Conservation (phyloP, 2,329 filamentous ascomycete genomes). For the Botrytis cinerea region DNA sequence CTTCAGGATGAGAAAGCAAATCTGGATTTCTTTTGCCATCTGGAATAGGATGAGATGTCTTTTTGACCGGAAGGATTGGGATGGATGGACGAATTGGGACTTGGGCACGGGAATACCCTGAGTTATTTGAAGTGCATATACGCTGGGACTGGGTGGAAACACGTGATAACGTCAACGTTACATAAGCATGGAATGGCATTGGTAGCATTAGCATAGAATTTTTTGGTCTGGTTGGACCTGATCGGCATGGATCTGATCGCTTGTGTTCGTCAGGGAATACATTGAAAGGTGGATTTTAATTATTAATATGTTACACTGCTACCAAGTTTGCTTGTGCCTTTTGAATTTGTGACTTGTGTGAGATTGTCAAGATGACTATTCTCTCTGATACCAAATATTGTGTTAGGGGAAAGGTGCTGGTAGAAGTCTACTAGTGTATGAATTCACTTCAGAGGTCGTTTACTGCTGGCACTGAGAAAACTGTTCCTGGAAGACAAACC, state of each 20-base stretch:
- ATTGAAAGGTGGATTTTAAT: slow-evolving; percentile 23
- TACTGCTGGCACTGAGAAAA: background rate
- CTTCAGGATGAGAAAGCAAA: slow-evolving; percentile 19
- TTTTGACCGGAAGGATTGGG: slow-evolving; percentile 18
- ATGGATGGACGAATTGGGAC: slow-evolving; percentile 1
- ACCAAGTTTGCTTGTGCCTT: background rate
- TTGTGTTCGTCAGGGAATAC: background rate
- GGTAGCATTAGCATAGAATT: slow-evolving; percentile 12
- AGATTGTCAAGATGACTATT: background rate
- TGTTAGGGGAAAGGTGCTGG: background rate
- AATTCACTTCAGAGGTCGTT: background rate
- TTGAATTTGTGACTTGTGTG: background rate
- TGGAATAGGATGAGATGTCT: slow-evolving; percentile 14
- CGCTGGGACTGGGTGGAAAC: background rate
- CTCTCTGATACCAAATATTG: background rate
- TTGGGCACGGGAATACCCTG: slow-evolving; percentile 14
- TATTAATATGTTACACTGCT: slow-evolving; percentile 20
- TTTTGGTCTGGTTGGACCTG: slow-evolving; percentile 2
- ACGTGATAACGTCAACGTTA: slow-evolving; percentile 12
- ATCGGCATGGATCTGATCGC: slow-evolving; percentile 3
- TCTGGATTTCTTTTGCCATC: slow-evolving; percentile 19
- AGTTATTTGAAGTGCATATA: background rate
- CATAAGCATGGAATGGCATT: slow-evolving; percentile 22
- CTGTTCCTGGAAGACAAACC: background rate
- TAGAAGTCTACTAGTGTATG: background rate